phyloP scores from a whole-genome alignment of 2,329 filamentous ascomycete genomes.

The Fusarium brachygibbosum region DNA sequence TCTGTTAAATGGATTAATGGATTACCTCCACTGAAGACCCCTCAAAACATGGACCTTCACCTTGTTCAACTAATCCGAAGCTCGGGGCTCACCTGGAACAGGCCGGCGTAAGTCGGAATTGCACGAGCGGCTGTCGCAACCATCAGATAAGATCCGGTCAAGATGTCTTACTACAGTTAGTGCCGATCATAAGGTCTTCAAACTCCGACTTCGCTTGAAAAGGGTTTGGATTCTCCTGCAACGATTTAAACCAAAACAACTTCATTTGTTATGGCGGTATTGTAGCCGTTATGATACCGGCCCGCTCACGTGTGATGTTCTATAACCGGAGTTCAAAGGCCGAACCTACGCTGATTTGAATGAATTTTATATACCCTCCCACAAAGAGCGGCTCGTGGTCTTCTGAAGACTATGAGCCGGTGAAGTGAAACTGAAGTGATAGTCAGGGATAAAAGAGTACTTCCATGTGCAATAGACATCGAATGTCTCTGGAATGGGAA shows the following conservation, averaged over 20 bases:
- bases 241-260: background rate
- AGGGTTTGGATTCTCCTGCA: constrained; percentile 27
- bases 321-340: constrained; percentile 29
- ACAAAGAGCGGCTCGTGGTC: accelerated
- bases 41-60: constrained; percentile 25
- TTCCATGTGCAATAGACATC: background rate
- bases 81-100: constrained; percentile 29
- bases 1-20: constrained; percentile 15
- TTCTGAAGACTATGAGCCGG: background rate
- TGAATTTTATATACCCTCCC: background rate
- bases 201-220: constrained; percentile 45
- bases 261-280: background rate
- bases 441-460: background rate
- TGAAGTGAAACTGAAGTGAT: no score
- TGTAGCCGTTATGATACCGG: background rate
- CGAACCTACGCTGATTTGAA: constrained; percentile 35
- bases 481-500: background rate
- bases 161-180: constrained; percentile 23
- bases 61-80: constrained; percentile 15
- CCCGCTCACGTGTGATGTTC: constrained; percentile 15
- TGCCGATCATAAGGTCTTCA: constrained; percentile 30
- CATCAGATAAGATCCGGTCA: constrained; percentile 31
- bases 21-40: constrained; percentile 26
- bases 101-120: constrained; percentile 44
- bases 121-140: constrained; percentile 22